phyloP scores from a whole-genome alignment of 2,329 filamentous ascomycete genomes.

The Triangularia verruculosa region DNA sequence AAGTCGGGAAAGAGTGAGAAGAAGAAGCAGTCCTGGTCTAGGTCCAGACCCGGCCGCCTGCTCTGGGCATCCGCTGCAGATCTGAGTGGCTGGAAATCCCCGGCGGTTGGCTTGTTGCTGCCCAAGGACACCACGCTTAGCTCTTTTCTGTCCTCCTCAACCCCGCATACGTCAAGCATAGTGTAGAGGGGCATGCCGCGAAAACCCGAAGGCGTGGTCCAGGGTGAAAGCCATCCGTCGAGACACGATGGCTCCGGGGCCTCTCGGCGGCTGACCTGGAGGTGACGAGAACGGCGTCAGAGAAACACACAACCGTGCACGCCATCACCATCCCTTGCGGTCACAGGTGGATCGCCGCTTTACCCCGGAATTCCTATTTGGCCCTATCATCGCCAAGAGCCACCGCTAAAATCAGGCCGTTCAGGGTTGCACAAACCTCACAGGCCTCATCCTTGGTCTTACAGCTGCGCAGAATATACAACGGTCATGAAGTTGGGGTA shows the following conservation, averaged over 20 bases:
- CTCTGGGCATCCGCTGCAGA: slow-evolving; percentile 8
- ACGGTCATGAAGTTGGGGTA: not conserved
- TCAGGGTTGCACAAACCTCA: not conserved
- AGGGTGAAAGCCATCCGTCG: not conserved
- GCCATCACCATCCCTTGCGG: not conserved
- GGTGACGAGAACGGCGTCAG: slow-evolving; percentile 1
- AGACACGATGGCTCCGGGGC: not conserved
- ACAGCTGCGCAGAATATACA: not conserved
- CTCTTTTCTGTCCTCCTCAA: not conserved
- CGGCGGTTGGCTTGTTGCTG: slow-evolving; percentile 13
- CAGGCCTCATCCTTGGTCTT: not conserved
- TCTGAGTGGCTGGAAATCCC: slow-evolving; percentile 13
- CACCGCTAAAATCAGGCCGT: slow-evolving; percentile 2
- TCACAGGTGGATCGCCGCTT: slow-evolving; percentile 11
- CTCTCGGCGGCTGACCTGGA: not conserved
- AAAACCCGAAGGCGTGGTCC: slow-evolving; percentile 13
- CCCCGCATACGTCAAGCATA: slow-evolving; percentile 8
- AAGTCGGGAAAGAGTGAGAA: slow-evolving; percentile 8
- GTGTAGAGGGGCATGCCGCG: not conserved
- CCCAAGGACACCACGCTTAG: slow-evolving; percentile 13
- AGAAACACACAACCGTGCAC: slow-evolving; percentile 4
- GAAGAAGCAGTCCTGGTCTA: not conserved
- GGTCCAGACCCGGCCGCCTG: slow-evolving; percentile 16
- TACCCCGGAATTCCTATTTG: slow-evolving; percentile 19
- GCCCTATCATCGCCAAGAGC: slow-evolving; percentile 15